A percentile compares a stretch with the other conserved stretches of the same genome.
phyloP scores from a whole-genome alignment of 345 rosid species.

The Orychophragmus violaceus region DNA sequence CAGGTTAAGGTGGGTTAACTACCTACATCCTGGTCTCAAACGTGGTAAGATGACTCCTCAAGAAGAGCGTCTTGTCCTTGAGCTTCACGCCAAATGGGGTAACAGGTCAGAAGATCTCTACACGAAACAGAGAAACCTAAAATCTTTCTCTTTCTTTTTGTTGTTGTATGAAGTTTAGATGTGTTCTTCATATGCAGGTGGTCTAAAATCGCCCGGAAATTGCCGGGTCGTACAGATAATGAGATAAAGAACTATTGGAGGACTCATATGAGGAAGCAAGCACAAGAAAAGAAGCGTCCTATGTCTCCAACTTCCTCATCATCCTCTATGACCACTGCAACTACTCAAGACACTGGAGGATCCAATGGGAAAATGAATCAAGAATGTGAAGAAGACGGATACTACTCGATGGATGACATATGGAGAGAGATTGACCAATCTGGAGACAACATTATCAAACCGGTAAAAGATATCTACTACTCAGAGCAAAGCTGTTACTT shows the following conservation, averaged over 20 bases:
- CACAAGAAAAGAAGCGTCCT: slow-evolving; percentile 65
- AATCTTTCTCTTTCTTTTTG: too few species aligned
- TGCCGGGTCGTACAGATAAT: slow-evolving; percentile 95
- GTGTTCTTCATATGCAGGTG: slow-evolving; percentile 46
- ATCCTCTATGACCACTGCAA: slow-evolving; percentile 50
- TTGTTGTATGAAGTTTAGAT: background rate
- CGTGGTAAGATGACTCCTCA: slow-evolving; percentile 95
- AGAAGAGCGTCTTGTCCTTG: slow-evolving; percentile 87
- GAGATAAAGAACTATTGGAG: slow-evolving; percentile 99
- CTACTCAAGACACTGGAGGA: slow-evolving; percentile 73
- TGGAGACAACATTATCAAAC: slow-evolving; percentile 23
- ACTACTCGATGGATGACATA: slow-evolving; percentile 71
- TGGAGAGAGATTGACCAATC: slow-evolving; percentile 39
- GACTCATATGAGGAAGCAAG: slow-evolving; percentile 87
- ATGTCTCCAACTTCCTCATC: slow-evolving; percentile 43
- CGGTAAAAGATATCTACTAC: slow-evolving; percentile 37
- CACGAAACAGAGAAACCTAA: slow-evolving; percentile 13
- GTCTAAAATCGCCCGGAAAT: slow-evolving; percentile 89
- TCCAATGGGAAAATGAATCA: slow-evolving; percentile 36
- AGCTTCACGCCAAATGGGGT: slow-evolving; percentile 94
- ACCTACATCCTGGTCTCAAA: slow-evolving; percentile 94
- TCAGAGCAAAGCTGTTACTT: slow-evolving; percentile 41
- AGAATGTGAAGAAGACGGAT: slow-evolving; percentile 47
- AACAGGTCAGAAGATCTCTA: slow-evolving; percentile 55
- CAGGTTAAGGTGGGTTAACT: slow-evolving; percentile 99